Base-by-base conservation (phyloP, 257 asterid genomes). In the Solanum habrochaites region DNA sequence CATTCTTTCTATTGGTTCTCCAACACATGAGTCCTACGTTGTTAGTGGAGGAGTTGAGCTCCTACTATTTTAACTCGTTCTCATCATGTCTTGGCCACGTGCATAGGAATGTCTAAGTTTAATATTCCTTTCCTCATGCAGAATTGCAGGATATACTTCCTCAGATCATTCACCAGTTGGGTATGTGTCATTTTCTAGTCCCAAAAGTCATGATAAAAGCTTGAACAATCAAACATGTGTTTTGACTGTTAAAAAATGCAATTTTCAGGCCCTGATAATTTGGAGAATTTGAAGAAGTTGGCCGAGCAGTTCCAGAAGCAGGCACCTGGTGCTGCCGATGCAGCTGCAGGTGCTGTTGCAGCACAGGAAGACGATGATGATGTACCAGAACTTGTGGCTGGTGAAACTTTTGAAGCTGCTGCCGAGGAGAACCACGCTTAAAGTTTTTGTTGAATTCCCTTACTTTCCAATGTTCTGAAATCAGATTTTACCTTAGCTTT, bases 281-380 rank as follows among this genome's bases (percentile, higher is more conserved):
- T 95, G 93, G 98, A 94, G 94, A 91, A 93, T 81, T 89, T 92
- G 94, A 95, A 93, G 91, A 94, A 93, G 88, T 85, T 95, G 85
- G 98, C 98, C 18, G 95, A 95, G 86, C 97, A 95, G 86, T 94
- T 93, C 91, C 95, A 95, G 90, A 93, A 93, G 91, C 98, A 94
- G 88, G 90, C 86, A 37, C 92, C 98, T 58, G 92, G 89, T 29
- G 89, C 88, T 82, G 91, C 86, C 6, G 86, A 82, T 3, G 91
- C 35, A 43, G 80, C 89, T 85, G 90, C 60, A 35, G 86, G 85
- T 43, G 85, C 89, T 4, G n/a, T 47, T 1, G 85, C 86, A 43
- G 87, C 86, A 52, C 91, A 89, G 32, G 94, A 91, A 23, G 94
- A 94, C 43, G 98, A 94, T 35, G 95, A 94, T 29, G 97, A 94